These are phyloP conservation scores for Vigna hirtella DNA, from an alignment of 306 rosid genomes.

Conservation along the genomic window DNA sequence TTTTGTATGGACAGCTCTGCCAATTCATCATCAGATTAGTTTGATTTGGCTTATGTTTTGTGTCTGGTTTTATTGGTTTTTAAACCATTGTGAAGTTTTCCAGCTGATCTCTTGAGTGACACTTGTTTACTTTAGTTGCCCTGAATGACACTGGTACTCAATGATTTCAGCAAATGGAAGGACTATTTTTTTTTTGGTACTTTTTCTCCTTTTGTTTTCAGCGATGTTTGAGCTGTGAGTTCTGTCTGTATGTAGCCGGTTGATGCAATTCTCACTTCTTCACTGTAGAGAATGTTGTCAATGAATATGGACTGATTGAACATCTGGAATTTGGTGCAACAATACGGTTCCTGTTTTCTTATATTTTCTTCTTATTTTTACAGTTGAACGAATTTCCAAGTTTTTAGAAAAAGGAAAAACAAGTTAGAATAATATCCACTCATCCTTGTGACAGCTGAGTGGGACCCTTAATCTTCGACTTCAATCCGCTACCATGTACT, in stretches of 20 bases:
- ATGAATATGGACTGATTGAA: conserved; percentile 6
- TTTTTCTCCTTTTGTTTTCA: conserved; percentile 2
- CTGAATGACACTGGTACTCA: conserved; percentile 7
- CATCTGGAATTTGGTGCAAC: conserved; percentile 23
- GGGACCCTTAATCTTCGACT: conserved; percentile 25
- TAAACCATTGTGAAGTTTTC: conserved; percentile 30
- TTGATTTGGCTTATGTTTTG: conserved; percentile 31
- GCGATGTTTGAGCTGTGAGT: conserved; percentile 33
- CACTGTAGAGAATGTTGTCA: neutral
- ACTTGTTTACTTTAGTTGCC: conserved; percentile 3
- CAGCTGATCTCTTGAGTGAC: conserved; percentile 48
- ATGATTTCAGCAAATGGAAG: conserved; percentile 18
- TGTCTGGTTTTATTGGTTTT: conserved; percentile 8
- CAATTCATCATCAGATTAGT: conserved; percentile 13
- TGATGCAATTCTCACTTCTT: conserved; percentile 34
- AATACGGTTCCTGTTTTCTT: conserved; percentile 20
- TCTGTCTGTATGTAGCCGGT: conserved; percentile 27
- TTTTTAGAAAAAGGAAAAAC: neutral
- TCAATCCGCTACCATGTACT: conserved; percentile 8
- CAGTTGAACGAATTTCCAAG: conserved; percentile 8
- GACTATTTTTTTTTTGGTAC: neutral
- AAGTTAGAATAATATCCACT: conserved; percentile 16
- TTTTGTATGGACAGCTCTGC: conserved; percentile 14
- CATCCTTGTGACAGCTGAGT: conserved; percentile 21
- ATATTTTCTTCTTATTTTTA: neutral